Evolutionary conservation across 805 yeast genomes (phyloP).

Genomic region (Candida tibetensis): DNA sequence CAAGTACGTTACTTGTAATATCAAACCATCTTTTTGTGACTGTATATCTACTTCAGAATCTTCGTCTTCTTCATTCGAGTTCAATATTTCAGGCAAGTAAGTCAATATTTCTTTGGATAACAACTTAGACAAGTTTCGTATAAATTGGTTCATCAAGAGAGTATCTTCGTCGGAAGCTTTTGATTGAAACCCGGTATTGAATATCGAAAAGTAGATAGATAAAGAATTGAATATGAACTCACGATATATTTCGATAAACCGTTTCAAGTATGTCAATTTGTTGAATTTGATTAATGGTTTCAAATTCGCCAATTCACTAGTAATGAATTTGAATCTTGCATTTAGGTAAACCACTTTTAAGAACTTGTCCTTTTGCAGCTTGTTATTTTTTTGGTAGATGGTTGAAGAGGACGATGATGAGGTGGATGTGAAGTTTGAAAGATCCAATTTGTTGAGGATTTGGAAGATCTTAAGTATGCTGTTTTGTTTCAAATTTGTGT

Average conservation of each 20-base stretch:
- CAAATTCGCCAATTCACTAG: slow-evolving; percentile 56
- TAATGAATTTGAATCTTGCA: slow-evolving; percentile 67
- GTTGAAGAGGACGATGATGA: not conserved
- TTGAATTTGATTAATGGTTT: slow-evolving; percentile 53
- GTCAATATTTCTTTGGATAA: slow-evolving; percentile 20
- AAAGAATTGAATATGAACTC: slow-evolving; percentile 78
- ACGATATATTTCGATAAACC: slow-evolving; percentile 79
- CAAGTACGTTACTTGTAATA: slow-evolving; percentile 82
- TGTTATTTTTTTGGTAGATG: slow-evolving; percentile 6
- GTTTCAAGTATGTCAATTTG: slow-evolving; percentile 62
- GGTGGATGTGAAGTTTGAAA: slow-evolving; percentile 8
- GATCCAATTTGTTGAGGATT: slow-evolving; percentile 59
- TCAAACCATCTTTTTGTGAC: slow-evolving; percentile 57
- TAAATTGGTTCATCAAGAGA: slow-evolving; percentile 25
- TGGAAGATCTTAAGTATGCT: slow-evolving; percentile 75
- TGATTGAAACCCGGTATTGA: slow-evolving; percentile 25
- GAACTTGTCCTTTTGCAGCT: slow-evolving; percentile 15
- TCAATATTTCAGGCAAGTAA: slow-evolving; percentile 21
- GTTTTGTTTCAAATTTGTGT: slow-evolving; percentile 77
- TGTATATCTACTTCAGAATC: slow-evolving; percentile 33
- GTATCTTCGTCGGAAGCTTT: slow-evolving; percentile 20
- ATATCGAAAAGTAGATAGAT: slow-evolving; percentile 62
- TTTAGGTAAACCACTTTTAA: slow-evolving; percentile 58
- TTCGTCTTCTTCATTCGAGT: slow-evolving; percentile 7
- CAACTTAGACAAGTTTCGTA: slow-evolving; percentile 28